Base-by-base conservation (phyloP, 805 yeast genomes). In the Zygoascus biomembranicola region DNA sequence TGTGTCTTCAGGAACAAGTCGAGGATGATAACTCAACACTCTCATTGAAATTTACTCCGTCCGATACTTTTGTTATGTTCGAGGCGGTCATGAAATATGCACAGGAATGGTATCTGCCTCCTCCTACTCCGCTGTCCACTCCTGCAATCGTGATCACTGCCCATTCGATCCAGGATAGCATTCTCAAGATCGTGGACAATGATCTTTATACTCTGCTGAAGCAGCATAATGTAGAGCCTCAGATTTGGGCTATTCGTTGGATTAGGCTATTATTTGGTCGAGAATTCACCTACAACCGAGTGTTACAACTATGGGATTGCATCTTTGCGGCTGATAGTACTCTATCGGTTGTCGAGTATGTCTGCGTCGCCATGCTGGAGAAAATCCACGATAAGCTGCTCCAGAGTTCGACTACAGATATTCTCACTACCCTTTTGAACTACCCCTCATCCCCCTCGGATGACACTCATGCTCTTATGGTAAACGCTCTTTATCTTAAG, bases 171-270 rank as follows among this genome's bases (percentile, higher is more conserved):
- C 73, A 69, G 43, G 61, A 69, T 10, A 49, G 55, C 32, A 57
- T 65, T 19, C 43, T 69, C 13, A 56, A 63, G 8, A 49, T 51
- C 2, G 59, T 57, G 13, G 73, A 69, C 52, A 67, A 70, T 2
- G 60, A 59, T 26, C 51, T 69, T 20, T 63, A 63, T 32, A 51
- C 53, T 2, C 56, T 58, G 45, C 55, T 69, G 19, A 51, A 51
- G 16, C 50, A 50, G 13, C 52, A 62, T 28, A 60, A 55, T 3
- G 62, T 69, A 14, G 72, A 69, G 55, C 71, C 72, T 1, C 72
- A 69, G 55, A 61, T 69, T 20, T 69, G 72, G 72, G 72, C 68
- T 2, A 61, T 69, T 6, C 58, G 70, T 23, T 69, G 72, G 71
- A 59, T 69, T 32, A 55, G 73, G 13, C 56, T 69, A 42, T 53